phyloP scores from a whole-genome alignment of 768 basidiomycete species.

The Kwoniella bestiolae region DNA sequence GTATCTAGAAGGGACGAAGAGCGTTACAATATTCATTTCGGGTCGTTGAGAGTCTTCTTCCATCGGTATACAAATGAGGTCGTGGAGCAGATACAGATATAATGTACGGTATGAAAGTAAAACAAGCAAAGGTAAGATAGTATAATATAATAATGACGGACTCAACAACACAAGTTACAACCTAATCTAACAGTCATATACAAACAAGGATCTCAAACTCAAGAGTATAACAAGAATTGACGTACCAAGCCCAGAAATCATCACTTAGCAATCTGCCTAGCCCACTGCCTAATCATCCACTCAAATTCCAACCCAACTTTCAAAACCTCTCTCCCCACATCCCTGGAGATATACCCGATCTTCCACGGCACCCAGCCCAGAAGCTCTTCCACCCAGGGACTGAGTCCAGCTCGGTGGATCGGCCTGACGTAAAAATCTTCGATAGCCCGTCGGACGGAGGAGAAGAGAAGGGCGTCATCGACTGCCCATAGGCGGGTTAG shows the following conservation, averaged over 20 bases:
- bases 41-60: too few species aligned
- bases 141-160: too few species aligned
- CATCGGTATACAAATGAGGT: too few species aligned
- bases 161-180: too few species aligned
- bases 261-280: not conserved
- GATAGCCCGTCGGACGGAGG: constrained; percentile 41
- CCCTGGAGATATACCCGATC: constrained; percentile 14
- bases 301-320: constrained; percentile 11
- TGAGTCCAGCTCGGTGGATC: constrained; percentile 40
- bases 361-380: constrained; percentile 26
- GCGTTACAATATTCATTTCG: too few species aligned
- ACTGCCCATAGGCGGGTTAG: constrained; percentile 36
- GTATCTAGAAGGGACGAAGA: too few species aligned
- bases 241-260: not conserved
- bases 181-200: too few species aligned
- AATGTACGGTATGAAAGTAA: too few species aligned
- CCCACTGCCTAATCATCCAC: constrained; percentile 4
- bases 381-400: constrained; percentile 28
- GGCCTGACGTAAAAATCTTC: constrained; percentile 42
- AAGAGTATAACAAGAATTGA: not conserved
- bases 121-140: too few species aligned
- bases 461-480: constrained; percentile 49
- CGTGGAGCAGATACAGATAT: too few species aligned
- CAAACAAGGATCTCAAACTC: too few species aligned
- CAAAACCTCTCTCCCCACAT: constrained; percentile 33